phyloP scores from a whole-genome alignment of 2,329 filamentous ascomycete species.

The Allantophomopsis lycopodina region DNA sequence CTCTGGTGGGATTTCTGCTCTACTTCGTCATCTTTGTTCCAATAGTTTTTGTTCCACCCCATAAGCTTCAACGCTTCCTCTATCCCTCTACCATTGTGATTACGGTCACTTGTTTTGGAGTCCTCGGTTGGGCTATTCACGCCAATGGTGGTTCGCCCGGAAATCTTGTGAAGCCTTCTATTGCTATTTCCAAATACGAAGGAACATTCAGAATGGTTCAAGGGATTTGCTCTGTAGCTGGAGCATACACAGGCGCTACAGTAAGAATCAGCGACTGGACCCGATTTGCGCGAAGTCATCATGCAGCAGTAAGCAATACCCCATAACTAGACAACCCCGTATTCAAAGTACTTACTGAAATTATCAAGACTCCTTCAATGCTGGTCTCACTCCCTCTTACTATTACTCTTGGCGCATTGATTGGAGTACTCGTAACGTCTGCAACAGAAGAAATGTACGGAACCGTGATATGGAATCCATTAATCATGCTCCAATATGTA shows the following conservation, averaged over 20 bases:
- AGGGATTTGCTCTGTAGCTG: slow-evolving; percentile 1
- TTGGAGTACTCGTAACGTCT: slow-evolving; percentile 33
- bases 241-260: no score
- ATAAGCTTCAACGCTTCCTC: slow-evolving; percentile 16
- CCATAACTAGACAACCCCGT: no score
- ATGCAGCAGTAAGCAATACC: slow-evolving; percentile 11
- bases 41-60: slow-evolving; percentile 16
- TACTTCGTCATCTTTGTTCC: slow-evolving; percentile 10
- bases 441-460: slow-evolving; percentile 36
- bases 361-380: slow-evolving; percentile 21
- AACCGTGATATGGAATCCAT: slow-evolving; percentile 28
- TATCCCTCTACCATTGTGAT: slow-evolving; percentile 17
- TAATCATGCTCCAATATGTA: slow-evolving; percentile 25
- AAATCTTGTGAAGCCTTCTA: slow-evolving; percentile 7
- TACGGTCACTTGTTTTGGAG: slow-evolving; percentile 17
- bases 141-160: slow-evolving; percentile 1
- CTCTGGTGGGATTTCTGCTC: not conserved
- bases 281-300: slow-evolving; percentile 14
- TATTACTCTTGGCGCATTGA: slow-evolving; percentile 22
- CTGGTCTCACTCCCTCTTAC: slow-evolving; percentile 23
- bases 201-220: slow-evolving; percentile 6
- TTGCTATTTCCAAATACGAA: slow-evolving; percentile 12
- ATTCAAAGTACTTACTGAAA: no score
- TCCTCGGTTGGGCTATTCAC: slow-evolving; percentile 15
- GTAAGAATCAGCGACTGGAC: slow-evolving; percentile 16